Conservation (phyloP, 495 filamentous ascomycete species). For the Sabuloglossum arenarium region DNA sequence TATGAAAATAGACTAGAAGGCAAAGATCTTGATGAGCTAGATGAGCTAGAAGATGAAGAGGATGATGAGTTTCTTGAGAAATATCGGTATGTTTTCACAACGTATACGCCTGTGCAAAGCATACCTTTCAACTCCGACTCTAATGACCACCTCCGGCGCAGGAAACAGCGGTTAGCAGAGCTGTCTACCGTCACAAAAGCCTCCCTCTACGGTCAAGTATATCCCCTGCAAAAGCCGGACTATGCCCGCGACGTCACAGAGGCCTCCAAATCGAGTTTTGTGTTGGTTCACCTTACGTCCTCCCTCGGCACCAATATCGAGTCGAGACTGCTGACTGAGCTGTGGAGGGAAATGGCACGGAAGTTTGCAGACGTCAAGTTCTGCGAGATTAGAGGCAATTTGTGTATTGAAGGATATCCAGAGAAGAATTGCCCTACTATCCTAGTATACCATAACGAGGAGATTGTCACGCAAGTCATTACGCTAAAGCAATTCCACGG, state of each 20-base stretch:
- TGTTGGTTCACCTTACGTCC: constrained; percentile 74
- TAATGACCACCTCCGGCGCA: constrained; percentile 12
- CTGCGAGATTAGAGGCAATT: constrained; percentile 78
- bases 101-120: not conserved
- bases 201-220: constrained; percentile 70
- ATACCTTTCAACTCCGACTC: constrained; percentile 3
- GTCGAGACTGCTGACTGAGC: constrained; percentile 55
- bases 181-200: constrained; percentile 50
- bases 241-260: constrained; percentile 87
- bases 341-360: constrained; percentile 69
- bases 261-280: constrained; percentile 47
- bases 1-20: constrained; percentile 83
- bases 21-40: constrained; percentile 82
- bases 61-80: constrained; percentile 79
- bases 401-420: constrained; percentile 93
- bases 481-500: constrained; percentile 65
- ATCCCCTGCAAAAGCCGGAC: constrained; percentile 82
- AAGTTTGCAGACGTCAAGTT: constrained; percentile 93
- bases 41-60: constrained; percentile 83
- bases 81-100: constrained; percentile 35
- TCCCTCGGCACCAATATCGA: constrained; percentile 57
- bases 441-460: constrained; percentile 73
- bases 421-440: constrained; percentile 91
- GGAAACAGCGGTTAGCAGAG: constrained; percentile 65
- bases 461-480: constrained; percentile 75